phyloP scores from a whole-genome alignment of 192 early-diverging fungal genomes.

The Coemansia biformis region DNA sequence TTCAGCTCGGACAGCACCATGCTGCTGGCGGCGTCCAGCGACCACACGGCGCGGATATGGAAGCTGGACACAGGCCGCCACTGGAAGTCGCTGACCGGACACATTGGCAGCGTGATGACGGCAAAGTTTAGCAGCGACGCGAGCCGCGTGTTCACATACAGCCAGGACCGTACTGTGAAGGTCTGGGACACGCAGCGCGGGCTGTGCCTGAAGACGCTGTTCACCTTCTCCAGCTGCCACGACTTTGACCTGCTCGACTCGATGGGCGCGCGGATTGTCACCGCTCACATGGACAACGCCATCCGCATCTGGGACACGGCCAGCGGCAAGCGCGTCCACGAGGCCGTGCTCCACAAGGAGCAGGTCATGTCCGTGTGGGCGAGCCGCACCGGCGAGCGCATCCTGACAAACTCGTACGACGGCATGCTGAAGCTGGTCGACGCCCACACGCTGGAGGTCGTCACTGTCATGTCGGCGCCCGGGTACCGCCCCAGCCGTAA shows the following conservation, averaged over 20 bases:
- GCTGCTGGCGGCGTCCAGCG: conserved; percentile 75
- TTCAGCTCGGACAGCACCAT: conserved; percentile 39
- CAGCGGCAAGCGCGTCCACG: conserved; percentile 72
- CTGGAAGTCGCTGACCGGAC: conserved; percentile 89
- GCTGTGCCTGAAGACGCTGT: conserved; percentile 86
- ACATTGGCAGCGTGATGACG: conserved; percentile 87
- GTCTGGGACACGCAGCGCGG: conserved; percentile 91
- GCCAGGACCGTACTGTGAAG: conserved; percentile 94
- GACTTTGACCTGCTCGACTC: conserved; percentile 77
- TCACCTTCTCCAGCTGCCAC: conserved; percentile 91
- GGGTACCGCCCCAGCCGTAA: conserved; percentile 78
- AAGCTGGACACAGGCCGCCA: conserved; percentile 67
- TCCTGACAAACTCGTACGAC: conserved; percentile 92
- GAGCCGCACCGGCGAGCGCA: conserved; percentile 51
- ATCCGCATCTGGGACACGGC: conserved; percentile 87
- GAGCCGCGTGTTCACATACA: conserved; percentile 80
- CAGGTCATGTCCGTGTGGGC: conserved; percentile 84
- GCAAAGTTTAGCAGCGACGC: conserved; percentile 79
- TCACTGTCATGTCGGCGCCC: conserved; percentile 58
- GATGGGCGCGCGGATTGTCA: conserved; percentile 73
- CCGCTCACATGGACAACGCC: conserved; percentile 92
- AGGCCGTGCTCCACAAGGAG: conserved; percentile 80
- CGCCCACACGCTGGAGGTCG: conserved; percentile 65
- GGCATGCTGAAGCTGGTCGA: conserved; percentile 87
- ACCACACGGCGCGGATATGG: conserved; percentile 88